phyloP scores from a whole-genome alignment of 805 yeast species.

The Suhomyces sp. region DNA sequence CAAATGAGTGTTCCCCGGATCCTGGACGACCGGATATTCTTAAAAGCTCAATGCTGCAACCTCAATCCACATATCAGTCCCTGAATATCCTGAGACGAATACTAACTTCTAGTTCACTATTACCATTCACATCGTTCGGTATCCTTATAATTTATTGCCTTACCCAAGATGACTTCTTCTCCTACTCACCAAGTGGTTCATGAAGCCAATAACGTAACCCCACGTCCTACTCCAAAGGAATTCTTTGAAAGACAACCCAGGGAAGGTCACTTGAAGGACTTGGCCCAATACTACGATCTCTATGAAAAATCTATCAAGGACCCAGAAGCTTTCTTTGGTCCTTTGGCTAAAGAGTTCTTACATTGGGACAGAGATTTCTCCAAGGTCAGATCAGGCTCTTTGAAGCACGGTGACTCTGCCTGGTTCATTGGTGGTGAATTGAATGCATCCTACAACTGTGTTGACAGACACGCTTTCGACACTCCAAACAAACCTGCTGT shows the following conservation, averaged over 20 bases:
- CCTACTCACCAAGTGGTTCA: slow-evolving; percentile 51
- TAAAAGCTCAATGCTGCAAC: too few species aligned
- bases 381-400: slow-evolving; percentile 62
- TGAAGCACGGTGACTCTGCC: slow-evolving; percentile 53
- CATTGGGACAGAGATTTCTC: slow-evolving; percentile 80
- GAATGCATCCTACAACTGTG: slow-evolving; percentile 79
- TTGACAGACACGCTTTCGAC: slow-evolving; percentile 74
- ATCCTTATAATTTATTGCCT: too few species aligned
- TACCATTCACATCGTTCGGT: too few species aligned
- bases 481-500: slow-evolving; percentile 74
- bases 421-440: slow-evolving; percentile 82
- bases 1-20: too few species aligned
- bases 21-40: too few species aligned
- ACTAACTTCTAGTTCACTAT: too few species aligned
- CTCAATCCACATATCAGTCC: too few species aligned
- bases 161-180: slow-evolving; percentile 26
- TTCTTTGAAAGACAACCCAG: slow-evolving; percentile 61
- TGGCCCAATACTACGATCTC: slow-evolving; percentile 67
- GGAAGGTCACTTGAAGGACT: slow-evolving; percentile 55
- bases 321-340: slow-evolving; percentile 80
- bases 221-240: slow-evolving; percentile 52
- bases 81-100: too few species aligned
- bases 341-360: slow-evolving; percentile 67
- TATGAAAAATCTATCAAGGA: slow-evolving; percentile 74
- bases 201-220: slow-evolving; percentile 54